A percentile compares a stretch with the other conserved stretches of the same genome.
phyloP scores from a whole-genome alignment of 352 stramenopile species.

The Globisporangium cylindrosporum region DNA sequence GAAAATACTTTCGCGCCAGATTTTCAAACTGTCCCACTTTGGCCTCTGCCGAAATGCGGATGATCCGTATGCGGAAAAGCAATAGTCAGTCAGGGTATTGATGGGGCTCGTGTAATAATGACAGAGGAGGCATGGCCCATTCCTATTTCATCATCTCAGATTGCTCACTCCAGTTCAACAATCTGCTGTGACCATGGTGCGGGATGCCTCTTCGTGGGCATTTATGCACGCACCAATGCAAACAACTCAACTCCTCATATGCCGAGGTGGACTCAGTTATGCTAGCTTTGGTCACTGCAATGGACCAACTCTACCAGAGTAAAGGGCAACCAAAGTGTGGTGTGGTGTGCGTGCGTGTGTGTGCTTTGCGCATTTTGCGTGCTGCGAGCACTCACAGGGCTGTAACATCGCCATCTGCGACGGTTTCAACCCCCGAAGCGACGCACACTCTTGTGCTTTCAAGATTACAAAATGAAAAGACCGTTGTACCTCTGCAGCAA shows the following conservation, averaged over 20 bases:
- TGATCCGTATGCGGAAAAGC: too few relatives aligned
- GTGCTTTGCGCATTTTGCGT: neutral
- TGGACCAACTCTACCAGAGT: neutral
- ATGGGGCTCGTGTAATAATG: too few relatives aligned
- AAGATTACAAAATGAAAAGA: neutral
- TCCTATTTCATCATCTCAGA: neutral
- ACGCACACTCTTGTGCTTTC: neutral
- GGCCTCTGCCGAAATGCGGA: neutral
- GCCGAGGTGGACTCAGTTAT: neutral
- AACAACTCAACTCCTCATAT: neutral
- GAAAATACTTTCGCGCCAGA: neutral
- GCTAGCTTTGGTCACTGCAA: neutral
- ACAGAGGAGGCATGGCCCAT: neutral
- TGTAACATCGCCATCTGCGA: neutral
- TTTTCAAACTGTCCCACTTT: neutral
- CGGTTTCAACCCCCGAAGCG: neutral
- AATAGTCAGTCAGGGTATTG: too few relatives aligned
- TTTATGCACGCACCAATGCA: neutral
- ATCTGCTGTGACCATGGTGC: neutral
- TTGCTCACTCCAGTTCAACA: neutral
- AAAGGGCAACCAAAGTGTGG: neutral
- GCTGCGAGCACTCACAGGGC: neutral
- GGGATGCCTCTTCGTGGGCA: neutral
- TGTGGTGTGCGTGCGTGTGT: neutral
- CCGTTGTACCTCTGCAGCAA: neutral